Base-by-base conservation (phyloP, 176 grass and related monocot genomes). In the Aegilops longissima region DNA sequence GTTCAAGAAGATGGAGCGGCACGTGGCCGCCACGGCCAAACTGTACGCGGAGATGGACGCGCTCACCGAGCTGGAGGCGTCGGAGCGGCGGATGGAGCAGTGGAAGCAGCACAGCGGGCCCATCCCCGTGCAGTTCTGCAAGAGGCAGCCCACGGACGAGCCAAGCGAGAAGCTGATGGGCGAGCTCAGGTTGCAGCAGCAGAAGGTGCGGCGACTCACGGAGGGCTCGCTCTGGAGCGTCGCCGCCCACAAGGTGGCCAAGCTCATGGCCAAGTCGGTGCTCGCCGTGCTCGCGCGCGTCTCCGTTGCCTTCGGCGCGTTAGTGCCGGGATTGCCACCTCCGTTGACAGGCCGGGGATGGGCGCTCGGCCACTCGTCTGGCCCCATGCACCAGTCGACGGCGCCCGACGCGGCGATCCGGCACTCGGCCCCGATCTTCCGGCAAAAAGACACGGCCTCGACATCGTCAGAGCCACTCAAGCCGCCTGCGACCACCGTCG, bases 41-140 rank as follows among this genome's bases (percentile, higher is more conserved):
- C 86, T 98, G 34, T 95, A 94, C 73, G 36, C 52, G 66, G 96
- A 95, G 92, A 95, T 98, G 96, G 92, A 94, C 59, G 61, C 74
- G 70, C 79, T 98, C 70, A 77, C 87, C 45, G 92, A 94, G 72
- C 82, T 95, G 40, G 93, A 98, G 65, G 88, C 91, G 21, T 92
- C 92, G 25, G 86, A 95, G 84, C 82, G 86, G 69, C 92, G 77
- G 87, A 92, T 95, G 83, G 88, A 89, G 82, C 75, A 84, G 44
- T 92, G 91, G 90, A 95, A 66, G 78, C 82, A 72, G 70, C 86
- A 95, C 79, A 95, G 90, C 76, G 93, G 96, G 17, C 96, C 92
- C 9, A 98, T 95, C 83, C 90, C 86, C n/a, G 59, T 76, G 58
- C 87, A 92, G 47, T 31, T 86, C 23, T 27, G 62, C 35, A 81